A percentile compares a stretch with the other conserved stretches of the same genome.
phyloP scores from a whole-genome alignment of 2,329 filamentous ascomycete genomes.

The Aureobasidium sp. region DNA sequence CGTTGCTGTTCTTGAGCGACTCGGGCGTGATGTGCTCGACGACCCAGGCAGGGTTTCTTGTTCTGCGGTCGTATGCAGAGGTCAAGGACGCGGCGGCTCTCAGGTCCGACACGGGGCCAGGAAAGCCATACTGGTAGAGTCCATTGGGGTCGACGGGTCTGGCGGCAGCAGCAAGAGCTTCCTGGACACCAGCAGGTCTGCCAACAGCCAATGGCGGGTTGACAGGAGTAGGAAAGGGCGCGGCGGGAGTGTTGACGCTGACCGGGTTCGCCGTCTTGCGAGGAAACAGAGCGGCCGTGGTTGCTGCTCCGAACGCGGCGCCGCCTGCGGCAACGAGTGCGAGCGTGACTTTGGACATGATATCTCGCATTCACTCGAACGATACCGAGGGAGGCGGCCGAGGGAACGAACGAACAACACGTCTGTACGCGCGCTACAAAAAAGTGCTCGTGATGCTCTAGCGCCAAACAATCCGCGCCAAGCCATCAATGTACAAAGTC shows the following conservation, averaged over 20 bases:
- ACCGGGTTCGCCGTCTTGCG: slow-evolving; percentile 24
- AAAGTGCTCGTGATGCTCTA: slow-evolving; percentile 13
- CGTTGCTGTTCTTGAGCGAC: slow-evolving; percentile 67
- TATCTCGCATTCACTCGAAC: not conserved
- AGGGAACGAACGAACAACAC: not conserved
- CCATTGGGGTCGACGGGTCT: slow-evolving; percentile 43
- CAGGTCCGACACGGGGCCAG: slow-evolving; percentile 80
- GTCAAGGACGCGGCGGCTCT: slow-evolving; percentile 69
- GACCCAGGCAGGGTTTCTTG: slow-evolving; percentile 86
- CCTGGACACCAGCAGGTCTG: slow-evolving; percentile 18
- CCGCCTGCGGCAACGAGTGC: slow-evolving; percentile 43
- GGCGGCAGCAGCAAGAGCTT: slow-evolving; percentile 20
- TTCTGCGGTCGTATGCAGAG: slow-evolving; percentile 83
- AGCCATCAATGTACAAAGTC: slow-evolving; percentile 4
- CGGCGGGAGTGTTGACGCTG: slow-evolving; percentile 24
- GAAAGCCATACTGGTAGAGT: slow-evolving; percentile 63
- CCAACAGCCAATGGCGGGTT: slow-evolving; percentile 19
- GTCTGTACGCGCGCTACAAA: not conserved
- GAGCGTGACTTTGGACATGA: slow-evolving; percentile 46
- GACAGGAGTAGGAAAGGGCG: slow-evolving; percentile 24
- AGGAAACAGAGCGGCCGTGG: slow-evolving; percentile 41
- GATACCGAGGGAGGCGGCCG: not conserved
- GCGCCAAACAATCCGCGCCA: slow-evolving; percentile 10
- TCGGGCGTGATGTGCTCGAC: slow-evolving; percentile 89
- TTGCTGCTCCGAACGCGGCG: slow-evolving; percentile 43